Percentiles rank a stretch among this genome's conserved stretches.
phyloP scores from a whole-genome alignment of 164 flowering plant genomes.

The Stephania japonica region DNA sequence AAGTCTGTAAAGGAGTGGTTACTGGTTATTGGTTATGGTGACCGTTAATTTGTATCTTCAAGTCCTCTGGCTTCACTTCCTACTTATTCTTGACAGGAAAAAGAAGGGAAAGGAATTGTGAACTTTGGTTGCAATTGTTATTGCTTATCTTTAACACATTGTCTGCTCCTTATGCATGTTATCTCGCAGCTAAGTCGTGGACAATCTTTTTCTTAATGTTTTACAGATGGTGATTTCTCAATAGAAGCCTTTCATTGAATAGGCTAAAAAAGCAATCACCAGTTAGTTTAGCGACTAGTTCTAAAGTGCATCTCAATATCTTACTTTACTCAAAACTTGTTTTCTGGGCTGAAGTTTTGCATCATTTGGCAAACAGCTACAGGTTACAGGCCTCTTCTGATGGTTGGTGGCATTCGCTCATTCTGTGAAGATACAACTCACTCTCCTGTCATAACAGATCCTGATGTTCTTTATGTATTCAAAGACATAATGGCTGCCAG shows the following conservation, averaged over 20 bases:
- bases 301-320: background rate
- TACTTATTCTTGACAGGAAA: background rate
- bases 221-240: background rate
- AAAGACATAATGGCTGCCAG: constrained; percentile 77
- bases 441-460: constrained; percentile 60
- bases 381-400: constrained; percentile 35
- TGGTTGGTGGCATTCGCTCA: constrained; percentile 43
- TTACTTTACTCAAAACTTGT: background rate
- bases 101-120: background rate
- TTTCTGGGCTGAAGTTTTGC: background rate
- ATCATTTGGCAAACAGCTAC: constrained; percentile 6
- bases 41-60: background rate
- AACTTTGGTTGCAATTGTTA: no score
- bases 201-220: background rate
- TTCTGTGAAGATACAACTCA: constrained; percentile 61
- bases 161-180: background rate
- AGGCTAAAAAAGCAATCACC: background rate
- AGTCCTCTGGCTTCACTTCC: background rate
- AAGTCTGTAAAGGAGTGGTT: background rate
- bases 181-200: background rate
- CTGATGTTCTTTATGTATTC: constrained; percentile 56
- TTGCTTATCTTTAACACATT: background rate
- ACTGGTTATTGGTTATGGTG: background rate
- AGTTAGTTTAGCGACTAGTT: background rate
- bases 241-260: background rate